Evolutionary conservation across 768 basidiomycete genomes (phyloP).

Genomic region (Heimioporus sp.): DNA sequence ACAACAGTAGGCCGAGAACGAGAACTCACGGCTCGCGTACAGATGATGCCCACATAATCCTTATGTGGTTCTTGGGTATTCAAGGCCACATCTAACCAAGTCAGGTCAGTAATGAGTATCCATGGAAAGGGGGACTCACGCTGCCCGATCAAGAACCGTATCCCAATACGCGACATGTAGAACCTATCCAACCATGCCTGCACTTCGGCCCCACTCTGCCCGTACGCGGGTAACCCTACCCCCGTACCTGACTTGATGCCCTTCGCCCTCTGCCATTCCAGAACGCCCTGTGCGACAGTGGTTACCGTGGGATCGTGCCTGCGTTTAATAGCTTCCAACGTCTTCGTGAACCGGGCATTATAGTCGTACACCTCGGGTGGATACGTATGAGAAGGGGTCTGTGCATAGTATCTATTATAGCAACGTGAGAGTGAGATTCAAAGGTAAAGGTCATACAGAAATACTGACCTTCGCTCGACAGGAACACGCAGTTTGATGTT

Average conservation of each 20-base stretch:
- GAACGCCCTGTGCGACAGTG: constrained; percentile 92
- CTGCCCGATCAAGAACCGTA: constrained; percentile 95
- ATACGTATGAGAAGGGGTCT: constrained; percentile 68
- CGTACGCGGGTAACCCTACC: constrained; percentile 33
- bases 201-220: constrained; percentile 78
- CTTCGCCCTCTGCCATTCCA: constrained; percentile 84
- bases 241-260: constrained; percentile 29
- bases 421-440: constrained; percentile 5
- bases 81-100: constrained; percentile 76
- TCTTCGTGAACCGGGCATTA: constrained; percentile 86
- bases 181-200: constrained; percentile 97
- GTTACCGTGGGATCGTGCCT: constrained; percentile 98
- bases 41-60: constrained; percentile 97
- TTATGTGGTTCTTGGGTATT: constrained; percentile 88
- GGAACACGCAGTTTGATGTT: constrained; percentile 75
- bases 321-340: constrained; percentile 85
- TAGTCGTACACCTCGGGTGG: constrained; percentile 94
- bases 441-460: neutral
- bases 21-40: constrained; percentile 78
- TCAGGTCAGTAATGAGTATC: neutral
- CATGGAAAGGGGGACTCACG: constrained; percentile 48
- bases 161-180: constrained; percentile 93
- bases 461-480: constrained; percentile 70
- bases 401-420: constrained; percentile 76
- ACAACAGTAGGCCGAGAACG: neutral